Evolutionary conservation across 257 asterid genomes (phyloP).

Genomic region (Nicotiana tomentosiformis): DNA sequence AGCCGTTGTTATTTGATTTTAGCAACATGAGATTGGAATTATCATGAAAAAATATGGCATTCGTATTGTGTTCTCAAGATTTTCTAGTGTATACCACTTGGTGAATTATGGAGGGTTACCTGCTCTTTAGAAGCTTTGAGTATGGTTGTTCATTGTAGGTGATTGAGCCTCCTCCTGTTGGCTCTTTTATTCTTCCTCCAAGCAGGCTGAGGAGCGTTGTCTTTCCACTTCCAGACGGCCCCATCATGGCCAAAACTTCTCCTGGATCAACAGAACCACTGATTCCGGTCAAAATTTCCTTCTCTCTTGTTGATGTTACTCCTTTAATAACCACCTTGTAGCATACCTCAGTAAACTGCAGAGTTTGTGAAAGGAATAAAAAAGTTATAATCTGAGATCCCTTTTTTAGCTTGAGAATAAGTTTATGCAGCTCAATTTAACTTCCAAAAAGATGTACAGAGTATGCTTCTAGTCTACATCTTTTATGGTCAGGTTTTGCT

Average conservation of each 20-base stretch:
- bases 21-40: not conserved
- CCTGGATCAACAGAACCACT: conserved; percentile 85
- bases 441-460: not conserved
- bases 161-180: conserved; percentile 63
- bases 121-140: conserved; percentile 76
- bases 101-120: conserved; percentile 25
- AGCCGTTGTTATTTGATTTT: not conserved
- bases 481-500: not conserved
- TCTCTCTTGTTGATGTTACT: conserved; percentile 63
- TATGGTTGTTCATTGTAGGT: conserved; percentile 78
- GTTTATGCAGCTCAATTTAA: not conserved
- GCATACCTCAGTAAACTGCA: conserved; percentile 84
- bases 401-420: not conserved
- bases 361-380: not conserved
- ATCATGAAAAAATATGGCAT: not conserved
- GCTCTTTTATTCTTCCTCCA: conserved; percentile 67
- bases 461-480: not conserved
- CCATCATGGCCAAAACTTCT: conserved; percentile 93
- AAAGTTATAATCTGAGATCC: not conserved
- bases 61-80: not conserved
- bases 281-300: conserved; percentile 70
- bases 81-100: not conserved
- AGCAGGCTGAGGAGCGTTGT: conserved; percentile 76
- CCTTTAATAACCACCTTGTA: conserved; percentile 78
- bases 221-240: conserved; percentile 99